These are phyloP conservation scores for Clavulina sp. DNA, from an alignment of 768 basidiomycete genomes.

Conservation along the genomic window DNA sequence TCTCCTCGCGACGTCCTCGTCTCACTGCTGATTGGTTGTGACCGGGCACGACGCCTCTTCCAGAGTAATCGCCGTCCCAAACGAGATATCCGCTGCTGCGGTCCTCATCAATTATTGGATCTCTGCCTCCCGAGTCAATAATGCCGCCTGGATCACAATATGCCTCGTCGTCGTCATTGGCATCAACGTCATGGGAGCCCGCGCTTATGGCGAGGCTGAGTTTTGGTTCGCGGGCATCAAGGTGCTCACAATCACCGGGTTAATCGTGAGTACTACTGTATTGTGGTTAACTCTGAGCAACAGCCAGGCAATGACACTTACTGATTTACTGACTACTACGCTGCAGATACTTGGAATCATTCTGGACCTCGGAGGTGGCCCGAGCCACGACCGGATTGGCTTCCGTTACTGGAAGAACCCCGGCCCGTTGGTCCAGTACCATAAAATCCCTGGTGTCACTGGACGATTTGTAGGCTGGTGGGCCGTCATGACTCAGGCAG, in stretches of 20 bases:
- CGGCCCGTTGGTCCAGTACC: conserved; percentile 64
- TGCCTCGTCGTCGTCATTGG: conserved; percentile 55
- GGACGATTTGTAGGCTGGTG: conserved; percentile 14
- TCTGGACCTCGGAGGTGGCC: conserved; percentile 79
- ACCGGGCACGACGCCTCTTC: conserved; percentile 19
- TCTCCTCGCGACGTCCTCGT: too few relatives aligned
- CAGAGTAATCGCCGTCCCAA: conserved; percentile 17
- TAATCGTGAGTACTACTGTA: conserved; percentile 28
- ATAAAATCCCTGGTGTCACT: conserved; percentile 19
- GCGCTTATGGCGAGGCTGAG: conserved; percentile 35
- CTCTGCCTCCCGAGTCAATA: conserved; percentile 16
- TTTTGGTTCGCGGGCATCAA: conserved; percentile 87
- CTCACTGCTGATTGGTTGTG: too few relatives aligned
- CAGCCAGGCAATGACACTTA: neutral
- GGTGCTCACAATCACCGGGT: conserved; percentile 32
- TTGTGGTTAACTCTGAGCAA: neutral
- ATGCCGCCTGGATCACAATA: conserved; percentile 66
- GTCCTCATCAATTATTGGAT: conserved; percentile 68
- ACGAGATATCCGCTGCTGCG: conserved; percentile 19
- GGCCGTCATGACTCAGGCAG: conserved; percentile 28
- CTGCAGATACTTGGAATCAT: conserved; percentile 45
- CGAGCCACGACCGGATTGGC: conserved; percentile 58
- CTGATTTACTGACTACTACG: neutral
- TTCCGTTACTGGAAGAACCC: conserved; percentile 80
- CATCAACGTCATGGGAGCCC: conserved; percentile 38